These are phyloP conservation scores for Microsporum audouinii DNA, from an alignment of 2,329 filamentous ascomycete genomes.

Conservation along the genomic window DNA sequence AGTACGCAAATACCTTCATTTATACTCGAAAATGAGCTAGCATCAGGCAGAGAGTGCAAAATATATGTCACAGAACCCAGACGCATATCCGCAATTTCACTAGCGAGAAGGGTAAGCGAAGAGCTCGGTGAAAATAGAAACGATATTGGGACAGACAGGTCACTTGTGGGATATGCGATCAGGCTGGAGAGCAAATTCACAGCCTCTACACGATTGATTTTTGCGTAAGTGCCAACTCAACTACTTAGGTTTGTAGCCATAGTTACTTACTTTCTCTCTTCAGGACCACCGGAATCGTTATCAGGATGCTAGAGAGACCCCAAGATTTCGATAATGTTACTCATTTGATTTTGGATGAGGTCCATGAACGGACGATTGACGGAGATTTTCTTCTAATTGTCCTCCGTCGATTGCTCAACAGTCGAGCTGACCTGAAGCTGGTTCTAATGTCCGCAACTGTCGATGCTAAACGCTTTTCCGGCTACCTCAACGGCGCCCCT, in stretches of 20 bases:
- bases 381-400: constrained; percentile 93
- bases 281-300: constrained; percentile 67
- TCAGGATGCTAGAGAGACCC: constrained; percentile 88
- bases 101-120: constrained; percentile 85
- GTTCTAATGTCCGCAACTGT: constrained; percentile 97
- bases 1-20: constrained; percentile 96
- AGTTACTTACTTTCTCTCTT: constrained; percentile 11
- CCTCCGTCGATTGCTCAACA: constrained; percentile 65
- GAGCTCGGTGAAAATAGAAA: constrained; percentile 76
- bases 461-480: constrained; percentile 80
- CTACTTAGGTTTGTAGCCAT: neutral
- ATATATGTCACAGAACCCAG: constrained; percentile 93
- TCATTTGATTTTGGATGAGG: constrained; percentile 91
- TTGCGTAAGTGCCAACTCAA: constrained; percentile 50
- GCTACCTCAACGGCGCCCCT: constrained; percentile 74
- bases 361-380: constrained; percentile 92
- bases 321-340: constrained; percentile 81
- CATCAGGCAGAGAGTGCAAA: constrained; percentile 69
- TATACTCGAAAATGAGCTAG: constrained; percentile 77
- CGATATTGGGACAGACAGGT: constrained; percentile 70
- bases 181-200: constrained; percentile 79
- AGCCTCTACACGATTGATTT: constrained; percentile 72
- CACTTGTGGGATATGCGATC: constrained; percentile 88
- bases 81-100: constrained; percentile 88
- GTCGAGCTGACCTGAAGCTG: constrained; percentile 74